phyloP scores from a whole-genome alignment of 2,329 filamentous ascomycete species.

The Harringtonia lauricola region DNA sequence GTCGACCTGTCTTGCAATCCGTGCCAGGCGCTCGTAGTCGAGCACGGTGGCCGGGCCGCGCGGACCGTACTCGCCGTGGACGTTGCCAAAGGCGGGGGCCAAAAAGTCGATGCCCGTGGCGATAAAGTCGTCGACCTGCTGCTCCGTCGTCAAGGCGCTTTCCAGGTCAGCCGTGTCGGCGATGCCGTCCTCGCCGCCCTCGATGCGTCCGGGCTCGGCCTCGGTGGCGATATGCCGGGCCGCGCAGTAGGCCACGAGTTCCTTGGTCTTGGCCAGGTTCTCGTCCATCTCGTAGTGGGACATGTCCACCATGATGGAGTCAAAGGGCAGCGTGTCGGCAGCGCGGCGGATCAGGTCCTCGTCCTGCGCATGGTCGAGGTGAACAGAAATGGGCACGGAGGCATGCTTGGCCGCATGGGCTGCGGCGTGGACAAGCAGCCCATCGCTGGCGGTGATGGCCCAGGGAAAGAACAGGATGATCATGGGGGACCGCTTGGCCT shows the following conservation, averaged over 20 bases:
- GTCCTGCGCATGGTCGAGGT: slow-evolving; percentile 52
- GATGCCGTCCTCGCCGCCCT: slow-evolving; percentile 55
- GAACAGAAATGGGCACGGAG: slow-evolving; percentile 42
- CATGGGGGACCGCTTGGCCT: slow-evolving; percentile 45
- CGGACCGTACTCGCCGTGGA: slow-evolving; percentile 35
- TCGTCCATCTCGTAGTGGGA: slow-evolving; percentile 60
- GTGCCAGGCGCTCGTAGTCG: slow-evolving; percentile 6
- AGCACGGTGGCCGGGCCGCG: slow-evolving; percentile 2
- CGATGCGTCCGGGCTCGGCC: slow-evolving; percentile 60
- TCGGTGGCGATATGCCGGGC: slow-evolving; percentile 56
- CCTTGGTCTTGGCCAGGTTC: slow-evolving; percentile 52
- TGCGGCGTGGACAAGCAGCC: slow-evolving; percentile 37
- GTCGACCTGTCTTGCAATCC: slow-evolving; percentile 4
- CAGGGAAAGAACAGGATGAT: slow-evolving; percentile 64
- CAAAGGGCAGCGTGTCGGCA: slow-evolving; percentile 44
- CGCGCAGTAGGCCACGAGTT: slow-evolving; percentile 53
- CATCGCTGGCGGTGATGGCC: slow-evolving; percentile 50
- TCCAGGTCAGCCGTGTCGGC: slow-evolving; percentile 51
- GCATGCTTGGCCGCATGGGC: slow-evolving; percentile 38
- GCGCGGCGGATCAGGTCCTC: slow-evolving; percentile 43
- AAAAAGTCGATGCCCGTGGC: slow-evolving; percentile 57
- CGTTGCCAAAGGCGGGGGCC: slow-evolving; percentile 57
- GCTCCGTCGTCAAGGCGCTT: slow-evolving; percentile 49
- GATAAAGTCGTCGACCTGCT: slow-evolving; percentile 51
- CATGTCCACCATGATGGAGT: slow-evolving; percentile 68